Evolutionary conservation across 2,329 filamentous ascomycete genomes (phyloP), one percentile per base, ranked within the genome.

Genomic region (Corniculantispora saksenae): DNA sequence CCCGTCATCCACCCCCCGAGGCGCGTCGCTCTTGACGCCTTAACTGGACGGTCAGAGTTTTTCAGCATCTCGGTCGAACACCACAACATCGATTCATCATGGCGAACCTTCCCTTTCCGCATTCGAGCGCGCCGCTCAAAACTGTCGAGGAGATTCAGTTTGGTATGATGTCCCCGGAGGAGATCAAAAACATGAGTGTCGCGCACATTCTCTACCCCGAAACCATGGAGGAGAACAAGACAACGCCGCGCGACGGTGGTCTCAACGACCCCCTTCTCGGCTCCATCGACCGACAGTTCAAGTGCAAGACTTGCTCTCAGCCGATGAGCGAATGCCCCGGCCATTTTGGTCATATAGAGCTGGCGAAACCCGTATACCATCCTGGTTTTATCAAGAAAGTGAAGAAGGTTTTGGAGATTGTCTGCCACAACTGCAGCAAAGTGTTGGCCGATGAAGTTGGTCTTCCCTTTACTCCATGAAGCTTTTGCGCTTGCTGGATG

Each of bases 81-180:
- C 45, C 38, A 23, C 48, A 10, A 68, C 60, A 66, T 68, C 64
- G 67, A 75, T 77, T 77, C 81, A 92, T 75, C 75, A 97, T 99
- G 95, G 87, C 94, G 83, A 97, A 96, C 82, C 89, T 94, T 71
- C 90, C 90, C 78, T 97, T 97, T 76, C 86, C 91, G 76, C 92
- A 93, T 81, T 97, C 92, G 78, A 94, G 91, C 86, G 94, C 92
- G 87, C 94, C 94, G 79, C 86, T 98, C 86, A 94, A 95, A 85
- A 97, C 91, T 71, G 94, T 99, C 74, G 91, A 97, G 86, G 96
- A 99, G 86, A 97, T 99, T 74, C 96, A 99, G 84, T 99, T 99
- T 77, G 95, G 95, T 76, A 87, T 99, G 77, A 88, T 99, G 80
- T 97, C 95, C 43, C 95, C 95, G 29, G 95, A 99, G 78, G 96